These are phyloP conservation scores for Komagataella pseudopastoris DNA, from an alignment of 805 yeast genomes.

Conservation along the genomic window DNA sequence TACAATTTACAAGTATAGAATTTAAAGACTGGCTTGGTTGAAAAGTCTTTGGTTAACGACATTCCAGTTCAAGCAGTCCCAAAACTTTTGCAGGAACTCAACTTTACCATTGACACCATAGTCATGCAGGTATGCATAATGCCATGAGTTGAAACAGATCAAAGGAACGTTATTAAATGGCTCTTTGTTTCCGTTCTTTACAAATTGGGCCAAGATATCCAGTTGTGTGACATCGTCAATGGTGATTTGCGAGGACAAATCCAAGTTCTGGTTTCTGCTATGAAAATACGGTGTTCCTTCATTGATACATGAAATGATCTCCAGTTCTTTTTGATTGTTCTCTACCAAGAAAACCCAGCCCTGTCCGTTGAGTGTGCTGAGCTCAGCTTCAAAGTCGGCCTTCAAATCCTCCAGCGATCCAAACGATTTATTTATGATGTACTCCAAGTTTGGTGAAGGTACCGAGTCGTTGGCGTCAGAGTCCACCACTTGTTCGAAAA, in stretches of 20 bases:
- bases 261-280: conserved; percentile 57
- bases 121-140: conserved; percentile 74
- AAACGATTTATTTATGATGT: conserved; percentile 22
- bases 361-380: conserved; percentile 43
- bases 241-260: conserved; percentile 61
- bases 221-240: conserved; percentile 37
- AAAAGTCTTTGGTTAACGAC: conserved; percentile 38
- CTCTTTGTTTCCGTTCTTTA: conserved; percentile 31
- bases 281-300: conserved; percentile 70
- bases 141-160: conserved; percentile 77
- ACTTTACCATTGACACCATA: conserved; percentile 70
- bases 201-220: conserved; percentile 26
- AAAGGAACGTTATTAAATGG: conserved; percentile 47
- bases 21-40: conserved; percentile 1
- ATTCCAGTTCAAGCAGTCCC: conserved; percentile 80
- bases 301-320: conserved; percentile 43
- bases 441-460: conserved; percentile 10
- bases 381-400: conserved; percentile 31
- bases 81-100: conserved; percentile 60
- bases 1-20: neutral
- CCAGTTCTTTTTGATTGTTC: conserved; percentile 41
- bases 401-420: conserved; percentile 37
- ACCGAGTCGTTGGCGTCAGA: neutral
- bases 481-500: conserved; percentile 46
- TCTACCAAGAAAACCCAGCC: conserved; percentile 75